These are phyloP conservation scores for Penicillium digitatum DNA, from an alignment of 2,329 filamentous ascomycete genomes.

Conservation along the genomic window DNA sequence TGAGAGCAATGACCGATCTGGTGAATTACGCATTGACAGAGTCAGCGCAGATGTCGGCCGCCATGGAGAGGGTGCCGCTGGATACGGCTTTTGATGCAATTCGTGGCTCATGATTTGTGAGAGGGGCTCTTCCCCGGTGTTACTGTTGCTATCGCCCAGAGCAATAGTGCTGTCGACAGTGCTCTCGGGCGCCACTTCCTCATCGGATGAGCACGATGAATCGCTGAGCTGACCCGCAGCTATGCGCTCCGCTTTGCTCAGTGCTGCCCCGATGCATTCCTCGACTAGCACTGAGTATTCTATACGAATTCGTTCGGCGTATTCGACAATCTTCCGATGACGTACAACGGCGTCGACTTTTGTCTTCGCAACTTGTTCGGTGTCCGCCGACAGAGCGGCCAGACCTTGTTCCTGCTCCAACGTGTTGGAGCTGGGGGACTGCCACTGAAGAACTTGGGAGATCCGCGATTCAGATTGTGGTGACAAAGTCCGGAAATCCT, in stretches of 20 bases:
- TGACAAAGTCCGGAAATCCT: slow-evolving; percentile 86
- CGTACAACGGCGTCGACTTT: slow-evolving; percentile 93
- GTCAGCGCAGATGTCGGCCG: slow-evolving; percentile 50
- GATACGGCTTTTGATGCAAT: slow-evolving; percentile 6
- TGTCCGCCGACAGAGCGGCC: slow-evolving; percentile 82
- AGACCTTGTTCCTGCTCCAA: slow-evolving; percentile 91
- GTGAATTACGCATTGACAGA: slow-evolving; percentile 53
- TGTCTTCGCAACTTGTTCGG: slow-evolving; percentile 73
- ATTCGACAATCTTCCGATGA: slow-evolving; percentile 89
- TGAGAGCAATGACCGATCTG: slow-evolving; percentile 47
- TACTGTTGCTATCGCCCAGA: slow-evolving; percentile 1
- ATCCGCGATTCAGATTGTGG: slow-evolving; percentile 94
- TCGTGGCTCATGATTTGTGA: slow-evolving; percentile 12
- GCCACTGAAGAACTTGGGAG: slow-evolving; percentile 92
- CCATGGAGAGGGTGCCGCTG: slow-evolving; percentile 14
- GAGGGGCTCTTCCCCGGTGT: slow-evolving; percentile 9
- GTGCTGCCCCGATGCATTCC: slow-evolving; percentile 88
- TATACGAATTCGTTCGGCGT: slow-evolving; percentile 88
- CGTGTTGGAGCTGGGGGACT: slow-evolving; percentile 85
- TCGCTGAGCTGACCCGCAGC: slow-evolving; percentile 81
- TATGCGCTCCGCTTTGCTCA: slow-evolving; percentile 83
- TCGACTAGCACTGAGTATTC: slow-evolving; percentile 92
- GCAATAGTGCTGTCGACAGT: slow-evolving; percentile 2
- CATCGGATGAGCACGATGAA: slow-evolving; percentile 61
- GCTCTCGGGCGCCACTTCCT: slow-evolving; percentile 47